phyloP scores from a whole-genome alignment of 768 basidiomycete genomes.

The Tricholoma sp. region DNA sequence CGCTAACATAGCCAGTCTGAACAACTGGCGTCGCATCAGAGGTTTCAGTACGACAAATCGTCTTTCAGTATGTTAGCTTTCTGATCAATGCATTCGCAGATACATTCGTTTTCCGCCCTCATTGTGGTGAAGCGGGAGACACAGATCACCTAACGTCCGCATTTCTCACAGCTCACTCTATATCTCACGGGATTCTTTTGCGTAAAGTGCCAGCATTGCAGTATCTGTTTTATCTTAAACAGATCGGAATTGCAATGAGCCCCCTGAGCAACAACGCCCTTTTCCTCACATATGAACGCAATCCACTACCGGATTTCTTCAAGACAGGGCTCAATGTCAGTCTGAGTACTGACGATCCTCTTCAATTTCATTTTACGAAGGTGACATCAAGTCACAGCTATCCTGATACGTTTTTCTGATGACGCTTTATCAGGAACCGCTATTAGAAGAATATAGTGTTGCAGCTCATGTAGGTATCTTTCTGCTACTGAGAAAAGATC shows the following conservation, averaged over 20 bases:
- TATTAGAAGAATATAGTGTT: constrained; percentile 96
- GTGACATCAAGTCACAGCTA: constrained; percentile 30
- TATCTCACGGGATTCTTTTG: constrained; percentile 97
- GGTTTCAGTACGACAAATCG: constrained; percentile 78
- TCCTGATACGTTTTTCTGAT: background rate
- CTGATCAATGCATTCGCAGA: constrained; percentile 40
- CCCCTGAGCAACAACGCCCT: constrained; percentile 97
- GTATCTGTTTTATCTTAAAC: constrained; percentile 96
- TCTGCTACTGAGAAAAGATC: background rate
- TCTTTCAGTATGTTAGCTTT: background rate
- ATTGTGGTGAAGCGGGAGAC: constrained; percentile 97
- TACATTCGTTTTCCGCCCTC: constrained; percentile 95
- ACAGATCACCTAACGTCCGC: constrained; percentile 96
- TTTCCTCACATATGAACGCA: constrained; percentile 94
- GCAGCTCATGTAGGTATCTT: constrained; percentile 77
- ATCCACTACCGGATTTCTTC: constrained; percentile 97
- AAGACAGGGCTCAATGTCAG: constrained; percentile 93
- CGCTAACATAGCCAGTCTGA: constrained; percentile 92
- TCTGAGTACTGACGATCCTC: constrained; percentile 90
- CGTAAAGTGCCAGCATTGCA: constrained; percentile 97
- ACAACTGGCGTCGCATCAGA: constrained; percentile 82
- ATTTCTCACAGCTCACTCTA: constrained; percentile 94
- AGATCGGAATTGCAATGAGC: constrained; percentile 98
- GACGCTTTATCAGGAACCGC: constrained; percentile 60
- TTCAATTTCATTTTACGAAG: constrained; percentile 99